A percentile compares a stretch with the other conserved stretches of the same genome.
phyloP scores from a whole-genome alignment of 2,329 filamentous ascomycete species.

The Anthostomella pinea region DNA sequence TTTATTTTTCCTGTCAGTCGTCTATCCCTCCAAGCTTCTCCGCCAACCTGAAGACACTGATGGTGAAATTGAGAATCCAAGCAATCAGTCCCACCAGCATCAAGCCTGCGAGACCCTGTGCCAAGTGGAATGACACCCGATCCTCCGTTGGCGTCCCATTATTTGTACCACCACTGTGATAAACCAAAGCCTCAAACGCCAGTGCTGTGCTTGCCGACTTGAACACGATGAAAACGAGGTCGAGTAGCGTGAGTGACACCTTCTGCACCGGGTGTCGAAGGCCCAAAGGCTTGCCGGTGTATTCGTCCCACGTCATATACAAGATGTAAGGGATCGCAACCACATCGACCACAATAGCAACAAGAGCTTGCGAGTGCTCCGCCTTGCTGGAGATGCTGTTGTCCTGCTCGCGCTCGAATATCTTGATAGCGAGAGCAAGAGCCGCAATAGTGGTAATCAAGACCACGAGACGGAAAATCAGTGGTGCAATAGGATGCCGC shows the following conservation, averaged over 20 bases:
- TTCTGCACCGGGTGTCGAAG: constrained; percentile 81
- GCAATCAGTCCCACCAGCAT: constrained; percentile 78
- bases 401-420: constrained; percentile 59
- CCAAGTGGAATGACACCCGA: constrained; percentile 54
- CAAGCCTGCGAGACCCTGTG: constrained; percentile 71
- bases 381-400: constrained; percentile 35
- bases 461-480: constrained; percentile 78
- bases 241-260: constrained; percentile 82
- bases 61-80: constrained; percentile 88
- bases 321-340: constrained; percentile 85
- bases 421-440: constrained; percentile 72
- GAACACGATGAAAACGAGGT: constrained; percentile 96
- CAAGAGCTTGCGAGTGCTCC: constrained; percentile 74
- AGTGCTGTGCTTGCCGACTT: constrained; percentile 89
- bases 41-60: constrained; percentile 74
- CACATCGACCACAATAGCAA: constrained; percentile 86
- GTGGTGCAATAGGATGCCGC: constrained; percentile 79
- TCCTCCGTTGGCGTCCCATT: constrained; percentile 43
- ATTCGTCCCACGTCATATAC: constrained; percentile 96
- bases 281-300: constrained; percentile 88
- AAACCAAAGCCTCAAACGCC: constrained; percentile 80
- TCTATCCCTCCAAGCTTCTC: constrained; percentile 55
- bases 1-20: constrained; percentile 40
- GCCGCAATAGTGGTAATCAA: constrained; percentile 80
- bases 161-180: constrained; percentile 38